Evolutionary conservation across 192 early-diverging fungal species (phyloP).

Genomic region (Umbelopsis sp.): DNA sequence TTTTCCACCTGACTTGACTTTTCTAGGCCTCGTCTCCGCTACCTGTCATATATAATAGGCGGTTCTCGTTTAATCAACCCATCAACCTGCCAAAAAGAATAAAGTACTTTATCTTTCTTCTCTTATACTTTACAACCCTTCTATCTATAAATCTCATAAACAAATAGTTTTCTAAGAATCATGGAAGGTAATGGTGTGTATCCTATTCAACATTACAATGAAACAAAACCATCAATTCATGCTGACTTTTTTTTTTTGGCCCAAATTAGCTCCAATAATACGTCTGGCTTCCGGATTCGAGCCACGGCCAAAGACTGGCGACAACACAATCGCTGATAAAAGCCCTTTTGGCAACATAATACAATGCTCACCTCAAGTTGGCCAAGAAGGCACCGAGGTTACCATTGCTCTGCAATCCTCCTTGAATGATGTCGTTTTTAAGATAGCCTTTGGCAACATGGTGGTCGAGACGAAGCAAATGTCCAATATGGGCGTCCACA

Average conservation of each 20-base stretch:
- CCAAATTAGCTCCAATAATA: conserved; percentile 23
- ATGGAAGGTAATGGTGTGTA: conserved; percentile 45
- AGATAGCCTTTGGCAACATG: conserved; percentile 50
- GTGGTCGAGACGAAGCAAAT: conserved; percentile 55
- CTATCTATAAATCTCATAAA: neutral
- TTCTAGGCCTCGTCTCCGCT: neutral
- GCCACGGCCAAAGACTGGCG: conserved; percentile 26
- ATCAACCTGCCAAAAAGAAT: no score
- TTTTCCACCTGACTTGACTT: conserved; percentile 12
- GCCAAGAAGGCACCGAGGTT: conserved; percentile 25
- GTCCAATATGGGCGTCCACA: conserved; percentile 43
- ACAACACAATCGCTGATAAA: conserved; percentile 2
- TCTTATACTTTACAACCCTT: neutral
- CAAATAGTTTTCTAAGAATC: neutral
- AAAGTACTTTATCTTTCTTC: no score
- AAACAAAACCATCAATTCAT: conserved; percentile 20
- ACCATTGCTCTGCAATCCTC: conserved; percentile 27
- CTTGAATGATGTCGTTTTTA: conserved; percentile 24
- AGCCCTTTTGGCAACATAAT: conserved; percentile 4
- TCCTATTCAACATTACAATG: conserved; percentile 37
- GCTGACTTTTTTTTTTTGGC: conserved; percentile 15
- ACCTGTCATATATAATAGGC: conserved; percentile 1
- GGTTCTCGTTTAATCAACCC: no score
- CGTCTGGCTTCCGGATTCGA: conserved; percentile 31
- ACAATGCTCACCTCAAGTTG: conserved; percentile 19